A percentile compares a stretch with the other conserved stretches of the same genome.
Conservation (phyloP, 2,329 filamentous ascomycete genomes). For the Talaromyces sp. region DNA sequence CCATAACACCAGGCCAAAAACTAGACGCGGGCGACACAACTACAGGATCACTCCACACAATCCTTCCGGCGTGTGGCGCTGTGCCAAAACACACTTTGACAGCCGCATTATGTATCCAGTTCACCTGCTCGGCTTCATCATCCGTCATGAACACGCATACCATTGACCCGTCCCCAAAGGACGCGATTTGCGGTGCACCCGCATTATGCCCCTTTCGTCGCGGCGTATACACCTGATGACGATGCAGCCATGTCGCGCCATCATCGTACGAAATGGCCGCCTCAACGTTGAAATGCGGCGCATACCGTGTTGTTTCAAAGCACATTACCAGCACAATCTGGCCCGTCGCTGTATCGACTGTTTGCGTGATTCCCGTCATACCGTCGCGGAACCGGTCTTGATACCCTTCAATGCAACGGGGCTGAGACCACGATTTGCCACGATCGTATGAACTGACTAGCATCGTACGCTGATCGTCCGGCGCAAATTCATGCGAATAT, state of each 20-base stretch:
- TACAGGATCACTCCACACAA: slow-evolving; percentile 34
- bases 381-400: slow-evolving; percentile 42
- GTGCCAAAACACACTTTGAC: slow-evolving; percentile 43
- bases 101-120: slow-evolving; percentile 42
- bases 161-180: slow-evolving; percentile 39
- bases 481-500: slow-evolving; percentile 48
- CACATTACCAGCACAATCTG: slow-evolving; percentile 42
- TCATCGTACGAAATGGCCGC: slow-evolving; percentile 47
- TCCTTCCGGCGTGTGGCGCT: slow-evolving; percentile 32
- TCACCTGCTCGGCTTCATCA: slow-evolving; percentile 36
- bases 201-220: slow-evolving; percentile 38
- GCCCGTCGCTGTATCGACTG: slow-evolving; percentile 32
- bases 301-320: slow-evolving; percentile 46
- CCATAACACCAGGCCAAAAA: slow-evolving; percentile 41
- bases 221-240: slow-evolving; percentile 44
- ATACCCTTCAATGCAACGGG: slow-evolving; percentile 41
- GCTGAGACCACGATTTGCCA: slow-evolving; percentile 44
- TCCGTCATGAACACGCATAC: slow-evolving; percentile 50
- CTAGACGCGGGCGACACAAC: slow-evolving; percentile 32
- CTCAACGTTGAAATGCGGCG: slow-evolving; percentile 42
- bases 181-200: slow-evolving; percentile 47
- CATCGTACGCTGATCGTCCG: slow-evolving; percentile 51
- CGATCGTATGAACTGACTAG: slow-evolving; percentile 44
- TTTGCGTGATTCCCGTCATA: slow-evolving; percentile 46
- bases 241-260: slow-evolving; percentile 39